Percentiles rank a stretch among this genome's conserved stretches.
Conservation (phyloP, 768 basidiomycete genomes). For the Russula ochroleuca region DNA sequence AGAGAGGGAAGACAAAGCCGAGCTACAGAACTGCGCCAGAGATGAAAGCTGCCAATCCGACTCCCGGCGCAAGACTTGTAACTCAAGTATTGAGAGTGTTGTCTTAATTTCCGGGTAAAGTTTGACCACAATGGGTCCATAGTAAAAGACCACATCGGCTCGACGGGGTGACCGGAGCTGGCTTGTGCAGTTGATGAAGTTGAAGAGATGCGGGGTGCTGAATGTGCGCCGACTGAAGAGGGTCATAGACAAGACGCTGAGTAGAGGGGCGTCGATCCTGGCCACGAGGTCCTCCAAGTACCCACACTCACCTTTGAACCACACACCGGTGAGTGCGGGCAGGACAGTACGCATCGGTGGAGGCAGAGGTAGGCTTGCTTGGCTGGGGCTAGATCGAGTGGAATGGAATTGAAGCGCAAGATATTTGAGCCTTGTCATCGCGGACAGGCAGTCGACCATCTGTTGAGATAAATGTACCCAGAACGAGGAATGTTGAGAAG, state of each 20-base stretch:
- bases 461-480: neutral
- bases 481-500: neutral
- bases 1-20: no score
- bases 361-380: neutral
- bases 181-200: neutral
- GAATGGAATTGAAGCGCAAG: neutral
- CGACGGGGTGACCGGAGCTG: neutral
- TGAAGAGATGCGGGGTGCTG: neutral
- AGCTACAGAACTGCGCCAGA: no score
- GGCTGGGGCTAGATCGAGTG: neutral
- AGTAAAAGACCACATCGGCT: neutral
- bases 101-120: neutral
- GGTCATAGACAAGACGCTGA: neutral
- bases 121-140: neutral
- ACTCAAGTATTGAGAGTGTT: no score
- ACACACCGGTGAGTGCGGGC: neutral
- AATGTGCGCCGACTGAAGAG: neutral
- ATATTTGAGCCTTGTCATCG: neutral
- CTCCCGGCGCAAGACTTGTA: no score
- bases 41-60: no score
- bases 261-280: neutral
- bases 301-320: neutral
- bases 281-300: neutral
- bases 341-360: neutral
- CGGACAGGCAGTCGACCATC: neutral